These are phyloP conservation scores for Logfia minima DNA, from an alignment of 129 eudicot genomes.

Conservation along the genomic window DNA sequence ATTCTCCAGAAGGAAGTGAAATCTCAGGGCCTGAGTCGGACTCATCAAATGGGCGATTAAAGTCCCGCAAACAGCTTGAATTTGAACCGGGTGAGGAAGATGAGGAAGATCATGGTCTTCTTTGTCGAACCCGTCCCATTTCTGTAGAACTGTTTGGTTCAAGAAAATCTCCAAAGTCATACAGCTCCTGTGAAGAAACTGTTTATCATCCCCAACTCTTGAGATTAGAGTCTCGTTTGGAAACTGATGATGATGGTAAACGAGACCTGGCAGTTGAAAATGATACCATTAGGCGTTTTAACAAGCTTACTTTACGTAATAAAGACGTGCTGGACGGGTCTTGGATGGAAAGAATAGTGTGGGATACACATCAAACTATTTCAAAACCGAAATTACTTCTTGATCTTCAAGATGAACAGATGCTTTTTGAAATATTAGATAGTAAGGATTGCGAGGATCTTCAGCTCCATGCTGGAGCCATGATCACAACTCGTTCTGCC, in stretches of 20 bases:
- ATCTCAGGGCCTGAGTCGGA: constrained; percentile 68
- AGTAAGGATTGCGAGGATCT: constrained; percentile 57
- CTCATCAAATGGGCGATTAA: constrained; percentile 19
- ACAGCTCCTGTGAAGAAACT: constrained; percentile 38
- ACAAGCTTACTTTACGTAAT: constrained; percentile 68
- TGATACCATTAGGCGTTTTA: constrained; percentile 63
- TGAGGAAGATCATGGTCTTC: constrained; percentile 40
- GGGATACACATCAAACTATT: constrained; percentile 67
- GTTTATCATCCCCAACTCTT: constrained; percentile 75
- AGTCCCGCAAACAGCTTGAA: constrained; percentile 21
- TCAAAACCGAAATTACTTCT: constrained; percentile 68
- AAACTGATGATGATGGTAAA: constrained; percentile 35
- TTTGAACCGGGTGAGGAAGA: constrained; percentile 16
- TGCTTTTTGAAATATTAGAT: constrained; percentile 93
- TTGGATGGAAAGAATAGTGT: constrained; percentile 82
- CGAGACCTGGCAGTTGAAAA: constrained; percentile 44
- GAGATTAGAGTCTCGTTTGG: constrained; percentile 70
- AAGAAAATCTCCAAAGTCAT: constrained; percentile 34
- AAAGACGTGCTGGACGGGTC: constrained; percentile 72
- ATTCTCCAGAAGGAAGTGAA: constrained; percentile 62
- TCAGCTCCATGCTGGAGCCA: constrained; percentile 89
- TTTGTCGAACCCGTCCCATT: constrained; percentile 36
- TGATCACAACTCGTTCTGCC: constrained; percentile 63
- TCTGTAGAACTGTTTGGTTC: constrained; percentile 68
- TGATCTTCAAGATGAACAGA: constrained; percentile 92